A percentile compares a stretch with the other conserved stretches of the same genome.
Evolutionary conservation across 108 stramenopile genomes (phyloP).

Genomic region (Nitzschia palea): DNA sequence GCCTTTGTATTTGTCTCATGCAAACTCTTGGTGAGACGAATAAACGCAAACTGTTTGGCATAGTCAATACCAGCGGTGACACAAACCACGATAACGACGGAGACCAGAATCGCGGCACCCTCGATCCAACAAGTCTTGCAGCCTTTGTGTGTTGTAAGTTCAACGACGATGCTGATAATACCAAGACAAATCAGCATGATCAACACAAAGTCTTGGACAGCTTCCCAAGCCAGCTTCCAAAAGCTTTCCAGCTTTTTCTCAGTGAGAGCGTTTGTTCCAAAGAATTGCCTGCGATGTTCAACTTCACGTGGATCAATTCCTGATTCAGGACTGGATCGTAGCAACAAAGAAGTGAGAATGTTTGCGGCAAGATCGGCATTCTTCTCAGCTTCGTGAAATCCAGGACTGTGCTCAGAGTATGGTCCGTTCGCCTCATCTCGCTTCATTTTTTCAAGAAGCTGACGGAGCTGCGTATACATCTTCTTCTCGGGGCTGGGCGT

Average conservation of each 20-base stretch:
- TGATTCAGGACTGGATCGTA: conserved; percentile 60
- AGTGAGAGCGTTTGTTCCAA: conserved; percentile 72
- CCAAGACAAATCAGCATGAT: conserved; percentile 91
- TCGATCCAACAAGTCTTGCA: conserved; percentile 91
- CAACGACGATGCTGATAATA: conserved; percentile 80
- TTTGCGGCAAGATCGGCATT: conserved; percentile 70
- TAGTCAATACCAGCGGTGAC: conserved; percentile 93
- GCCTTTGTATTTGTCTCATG: conserved; percentile 80
- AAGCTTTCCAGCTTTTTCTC: conserved; percentile 76
- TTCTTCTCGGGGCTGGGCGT: conserved; percentile 25
- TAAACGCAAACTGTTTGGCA: conserved; percentile 93
- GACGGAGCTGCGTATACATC: conserved; percentile 27
- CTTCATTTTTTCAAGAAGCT: conserved; percentile 47
- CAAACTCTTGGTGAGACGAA: conserved; percentile 74
- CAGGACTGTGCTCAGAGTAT: conserved; percentile 32
- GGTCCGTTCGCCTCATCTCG: conserved; percentile 28
- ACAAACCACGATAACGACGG: conserved; percentile 86
- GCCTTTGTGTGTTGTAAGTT: conserved; percentile 65
- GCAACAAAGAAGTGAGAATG: conserved; percentile 57
- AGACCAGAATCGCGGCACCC: conserved; percentile 88
- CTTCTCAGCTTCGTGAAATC: conserved; percentile 38
- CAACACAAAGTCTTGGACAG: conserved; percentile 92
- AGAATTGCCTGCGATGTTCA: conserved; percentile 60
- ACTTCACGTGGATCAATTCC: conserved; percentile 69
- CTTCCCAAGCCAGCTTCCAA: conserved; percentile 84